These are phyloP conservation scores for Crataegus laevigata DNA, from an alignment of 306 rosid genomes.

Conservation along the genomic window DNA sequence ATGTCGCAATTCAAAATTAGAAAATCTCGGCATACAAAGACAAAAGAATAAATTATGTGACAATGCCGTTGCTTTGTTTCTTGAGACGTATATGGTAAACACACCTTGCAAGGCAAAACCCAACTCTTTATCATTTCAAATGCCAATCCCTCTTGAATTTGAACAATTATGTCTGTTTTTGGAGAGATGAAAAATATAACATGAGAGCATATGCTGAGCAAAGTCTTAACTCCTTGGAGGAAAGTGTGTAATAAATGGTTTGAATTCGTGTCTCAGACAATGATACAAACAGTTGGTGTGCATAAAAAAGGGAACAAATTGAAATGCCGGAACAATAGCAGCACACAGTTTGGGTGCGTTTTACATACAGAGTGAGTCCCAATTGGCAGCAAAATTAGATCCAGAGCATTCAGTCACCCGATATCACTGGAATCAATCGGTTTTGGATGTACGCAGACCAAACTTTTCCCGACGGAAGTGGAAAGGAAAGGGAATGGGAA, in stretches of 20 bases:
- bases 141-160: not conserved
- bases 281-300: not conserved
- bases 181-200: not conserved
- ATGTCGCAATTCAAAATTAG: not conserved
- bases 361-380: not conserved
- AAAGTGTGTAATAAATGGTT: not conserved
- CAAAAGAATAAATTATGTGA: not conserved
- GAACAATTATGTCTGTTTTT: not conserved
- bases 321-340: not conserved
- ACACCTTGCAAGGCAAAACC: conserved; percentile 38
- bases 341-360: not conserved
- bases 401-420: no score
- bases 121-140: conserved; percentile 31
- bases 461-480: no score
- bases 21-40: not conserved
- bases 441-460: no score
- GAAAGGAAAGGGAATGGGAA: no score
- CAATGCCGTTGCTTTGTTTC: not conserved
- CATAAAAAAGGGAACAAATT: not conserved
- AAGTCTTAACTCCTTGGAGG: not conserved
- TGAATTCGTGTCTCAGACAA: not conserved
- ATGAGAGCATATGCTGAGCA: not conserved
- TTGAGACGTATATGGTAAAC: not conserved
- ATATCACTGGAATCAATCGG: no score
- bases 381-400: not conserved